Percentiles rank a stretch among this genome's conserved stretches.
Conservation (phyloP, 208 protist genomes). For the Trypanosoma theileri region DNA sequence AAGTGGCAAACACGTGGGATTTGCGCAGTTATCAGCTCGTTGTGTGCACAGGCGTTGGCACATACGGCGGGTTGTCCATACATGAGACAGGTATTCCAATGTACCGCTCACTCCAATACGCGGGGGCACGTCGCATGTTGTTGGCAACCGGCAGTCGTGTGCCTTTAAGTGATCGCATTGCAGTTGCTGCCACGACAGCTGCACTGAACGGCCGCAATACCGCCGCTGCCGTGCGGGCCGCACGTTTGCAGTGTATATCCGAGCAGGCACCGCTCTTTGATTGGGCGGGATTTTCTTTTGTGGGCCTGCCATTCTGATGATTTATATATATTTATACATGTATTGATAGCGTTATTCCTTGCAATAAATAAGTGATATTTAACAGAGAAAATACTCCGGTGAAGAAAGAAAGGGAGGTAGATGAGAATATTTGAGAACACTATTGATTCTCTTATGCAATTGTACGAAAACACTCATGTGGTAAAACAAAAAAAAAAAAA, state of each 20-base stretch:
- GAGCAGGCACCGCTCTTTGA: conserved; percentile 20
- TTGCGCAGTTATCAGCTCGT: conserved; percentile 39
- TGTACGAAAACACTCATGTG: no score
- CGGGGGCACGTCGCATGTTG: conserved; percentile 45
- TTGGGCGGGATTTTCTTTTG: conserved; percentile 39
- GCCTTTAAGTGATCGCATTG: conserved; percentile 10
- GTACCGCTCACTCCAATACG: conserved; percentile 60
- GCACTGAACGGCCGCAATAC: conserved; percentile 15
- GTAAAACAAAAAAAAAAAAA: no score
- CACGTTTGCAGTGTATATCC: conserved; percentile 22
- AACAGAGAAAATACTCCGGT: neutral
- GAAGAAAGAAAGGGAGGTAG: neutral
- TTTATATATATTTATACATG: neutral
- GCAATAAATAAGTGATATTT: neutral
- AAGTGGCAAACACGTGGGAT: conserved; percentile 47
- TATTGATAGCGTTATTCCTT: neutral
- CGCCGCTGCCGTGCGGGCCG: conserved; percentile 11
- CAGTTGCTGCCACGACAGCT: conserved; percentile 18
- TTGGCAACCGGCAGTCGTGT: conserved; percentile 38
- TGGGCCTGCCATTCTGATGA: conserved; percentile 25
- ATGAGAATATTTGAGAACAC: no score
- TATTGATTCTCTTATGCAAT: no score
- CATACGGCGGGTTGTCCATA: conserved; percentile 49
- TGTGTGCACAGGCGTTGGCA: conserved; percentile 42
- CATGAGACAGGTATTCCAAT: conserved; percentile 65